Evolutionary conservation across 1,139 yeast species (phyloP).

Genomic region (Hyphopichia buzzinii): DNA sequence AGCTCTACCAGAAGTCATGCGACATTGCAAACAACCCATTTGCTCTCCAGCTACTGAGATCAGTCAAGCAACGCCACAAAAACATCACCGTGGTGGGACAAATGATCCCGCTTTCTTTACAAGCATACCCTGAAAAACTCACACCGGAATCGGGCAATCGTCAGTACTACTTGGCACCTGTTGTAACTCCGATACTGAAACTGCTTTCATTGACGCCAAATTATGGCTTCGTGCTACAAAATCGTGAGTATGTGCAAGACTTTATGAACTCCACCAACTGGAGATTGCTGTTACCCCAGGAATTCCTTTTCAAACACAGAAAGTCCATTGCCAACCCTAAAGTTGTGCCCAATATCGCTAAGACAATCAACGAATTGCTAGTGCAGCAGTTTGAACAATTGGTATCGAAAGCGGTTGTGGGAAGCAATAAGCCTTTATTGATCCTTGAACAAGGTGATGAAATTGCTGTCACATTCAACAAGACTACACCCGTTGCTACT

Average conservation of each 20-base stretch:
- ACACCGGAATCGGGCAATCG: background rate
- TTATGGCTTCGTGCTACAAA: background rate
- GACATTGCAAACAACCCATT: constrained; percentile 22
- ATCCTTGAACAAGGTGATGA: background rate
- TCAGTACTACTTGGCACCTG: background rate
- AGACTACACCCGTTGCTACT: background rate
- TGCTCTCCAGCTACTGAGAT: constrained; percentile 9
- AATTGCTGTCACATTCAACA: background rate
- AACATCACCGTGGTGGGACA: background rate
- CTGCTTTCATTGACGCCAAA: background rate
- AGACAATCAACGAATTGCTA: background rate
- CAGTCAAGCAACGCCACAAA: constrained; percentile 1
- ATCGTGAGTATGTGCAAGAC: background rate
- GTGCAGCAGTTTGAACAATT: background rate
- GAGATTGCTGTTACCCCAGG: background rate
- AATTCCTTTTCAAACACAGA: background rate
- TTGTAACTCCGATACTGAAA: background rate
- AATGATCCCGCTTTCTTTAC: background rate
- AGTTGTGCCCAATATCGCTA: background rate
- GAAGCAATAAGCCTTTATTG: background rate
- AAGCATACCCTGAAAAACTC: background rate
- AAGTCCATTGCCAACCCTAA: background rate
- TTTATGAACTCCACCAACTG: background rate
- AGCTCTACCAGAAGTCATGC: constrained; percentile 11
- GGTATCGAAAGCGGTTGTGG: background rate